Evolutionary conservation across 345 rosid genomes (phyloP).

Genomic region (Populus pruinosa): DNA sequence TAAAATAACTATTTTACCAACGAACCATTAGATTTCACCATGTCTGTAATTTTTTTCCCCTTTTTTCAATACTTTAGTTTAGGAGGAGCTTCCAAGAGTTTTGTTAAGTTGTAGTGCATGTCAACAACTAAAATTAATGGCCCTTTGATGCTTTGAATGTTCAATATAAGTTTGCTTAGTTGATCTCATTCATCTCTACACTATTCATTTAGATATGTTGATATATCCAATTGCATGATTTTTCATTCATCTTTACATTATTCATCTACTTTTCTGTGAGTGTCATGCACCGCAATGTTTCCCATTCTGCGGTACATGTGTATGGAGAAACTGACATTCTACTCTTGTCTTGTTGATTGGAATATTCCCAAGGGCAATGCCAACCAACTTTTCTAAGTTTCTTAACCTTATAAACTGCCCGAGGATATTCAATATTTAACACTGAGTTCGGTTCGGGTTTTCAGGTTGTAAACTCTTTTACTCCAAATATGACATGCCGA

Average conservation of each 20-base stretch:
- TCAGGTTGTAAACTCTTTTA: constrained; percentile 25
- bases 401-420: neutral
- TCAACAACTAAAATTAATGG: neutral
- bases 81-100: neutral
- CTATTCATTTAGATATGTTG: neutral
- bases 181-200: neutral
- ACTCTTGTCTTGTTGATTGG: neutral
- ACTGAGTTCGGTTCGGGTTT: neutral
- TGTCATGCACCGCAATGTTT: neutral
- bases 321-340: neutral
- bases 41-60: neutral
- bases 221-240: neutral
- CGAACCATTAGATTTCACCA: neutral
- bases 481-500: constrained; percentile 44
- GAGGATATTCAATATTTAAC: neutral
- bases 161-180: neutral
- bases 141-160: neutral
- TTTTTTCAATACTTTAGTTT: neutral
- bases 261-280: neutral
- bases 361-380: neutral
- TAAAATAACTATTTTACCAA: neutral
- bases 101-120: neutral
- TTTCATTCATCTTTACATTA: neutral
- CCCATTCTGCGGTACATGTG: neutral
- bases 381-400: neutral